Base-by-base conservation (phyloP, 2,329 filamentous ascomycete species). In the Colletotrichum sp. region DNA sequence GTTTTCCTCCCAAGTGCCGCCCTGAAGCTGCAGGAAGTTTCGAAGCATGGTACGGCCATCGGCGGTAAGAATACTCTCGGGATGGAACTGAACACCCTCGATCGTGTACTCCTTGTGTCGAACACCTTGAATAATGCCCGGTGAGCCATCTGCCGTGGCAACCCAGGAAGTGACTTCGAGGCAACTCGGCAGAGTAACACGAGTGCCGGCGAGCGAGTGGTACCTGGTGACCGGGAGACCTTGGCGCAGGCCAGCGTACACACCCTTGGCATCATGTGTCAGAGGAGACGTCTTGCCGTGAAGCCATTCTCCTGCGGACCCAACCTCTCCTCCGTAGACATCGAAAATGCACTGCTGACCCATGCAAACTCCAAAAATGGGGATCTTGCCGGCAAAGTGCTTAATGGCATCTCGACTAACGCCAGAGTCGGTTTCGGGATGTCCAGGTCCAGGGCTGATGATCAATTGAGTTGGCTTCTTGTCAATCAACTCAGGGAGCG, bases 281-380 rank as follows among this genome's bases (percentile, higher is more conserved):
- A 99, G 88, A 67, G 94, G 93, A 3, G 96, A 98, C 8, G 97
- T 99, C 88, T 99, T 99, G 80, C 97, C 97, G 82, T 99, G 97
- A 71, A 99, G 88, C 82, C 98, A 98, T 86, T 99, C 97, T 30
- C 97, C 97, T 12, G 97, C 98, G 75, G 95, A 96, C 82, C 93
- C 94, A 66, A 99, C 97, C 67, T 94, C 93, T 76, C 97, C 97
- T 64, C 97, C 97, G 82, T 98, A 98, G 36, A 95, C 93, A 71
- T 97, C 94, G 83, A 98, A 96, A 79, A 99, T 98, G 85, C 97
- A 99, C 88, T 99, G 97, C 93, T 98, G 94, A 80, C 97, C 97
- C 96, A 99, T 98, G 83, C 97, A 99, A 34, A 99, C 97, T n/a
- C 97, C 97, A 68, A 99, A 91, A 16, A 99, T 92, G 13, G 97